Percentiles rank a stretch among this genome's conserved stretches.
These are phyloP conservation scores for Leccinum rimulosum DNA, from an alignment of 768 basidiomycete species.

Conservation along the genomic window DNA sequence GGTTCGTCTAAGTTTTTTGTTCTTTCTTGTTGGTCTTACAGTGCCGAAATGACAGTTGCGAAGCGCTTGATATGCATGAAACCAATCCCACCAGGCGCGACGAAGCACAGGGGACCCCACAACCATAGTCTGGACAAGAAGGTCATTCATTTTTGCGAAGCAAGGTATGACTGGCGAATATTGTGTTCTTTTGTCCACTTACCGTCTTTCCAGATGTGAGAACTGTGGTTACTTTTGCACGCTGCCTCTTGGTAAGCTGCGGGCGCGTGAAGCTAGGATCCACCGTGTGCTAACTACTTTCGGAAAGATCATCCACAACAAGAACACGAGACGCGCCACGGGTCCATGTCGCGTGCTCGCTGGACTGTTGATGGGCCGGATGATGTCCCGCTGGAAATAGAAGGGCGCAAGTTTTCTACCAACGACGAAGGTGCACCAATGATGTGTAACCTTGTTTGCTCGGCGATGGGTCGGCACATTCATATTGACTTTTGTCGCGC, in stretches of 20 bases:
- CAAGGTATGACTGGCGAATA: constrained; percentile 30
- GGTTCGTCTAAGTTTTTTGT: too few relatives aligned
- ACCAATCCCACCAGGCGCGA: too few relatives aligned
- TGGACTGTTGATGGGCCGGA: constrained; percentile 58
- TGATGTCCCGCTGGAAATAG: constrained; percentile 47
- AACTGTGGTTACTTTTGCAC: constrained; percentile 61
- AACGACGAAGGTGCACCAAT: constrained; percentile 60
- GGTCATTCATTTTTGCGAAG: constrained; percentile 55
- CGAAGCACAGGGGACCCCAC: constrained; percentile 46
- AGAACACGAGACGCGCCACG: constrained; percentile 62
- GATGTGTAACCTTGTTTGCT: constrained; percentile 59
- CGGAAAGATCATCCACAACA: constrained; percentile 52
- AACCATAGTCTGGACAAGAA: constrained; percentile 43
- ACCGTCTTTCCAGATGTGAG: constrained; percentile 38
- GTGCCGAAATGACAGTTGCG: too few relatives aligned
- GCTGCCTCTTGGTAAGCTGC: constrained; percentile 47
- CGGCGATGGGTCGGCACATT: constrained; percentile 52
- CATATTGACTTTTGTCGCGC: constrained; percentile 59
- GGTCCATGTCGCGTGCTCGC: constrained; percentile 56
- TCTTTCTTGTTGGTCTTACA: too few relatives aligned
- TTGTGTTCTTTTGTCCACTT: neutral
- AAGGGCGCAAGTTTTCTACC: constrained; percentile 52
- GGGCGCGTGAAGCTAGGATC: rapidly evolving
- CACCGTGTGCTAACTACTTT: neutral
- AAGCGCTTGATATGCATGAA: too few relatives aligned